phyloP scores from a whole-genome alignment of 2,329 filamentous ascomycete genomes.

The Triangularia verruculosa region DNA sequence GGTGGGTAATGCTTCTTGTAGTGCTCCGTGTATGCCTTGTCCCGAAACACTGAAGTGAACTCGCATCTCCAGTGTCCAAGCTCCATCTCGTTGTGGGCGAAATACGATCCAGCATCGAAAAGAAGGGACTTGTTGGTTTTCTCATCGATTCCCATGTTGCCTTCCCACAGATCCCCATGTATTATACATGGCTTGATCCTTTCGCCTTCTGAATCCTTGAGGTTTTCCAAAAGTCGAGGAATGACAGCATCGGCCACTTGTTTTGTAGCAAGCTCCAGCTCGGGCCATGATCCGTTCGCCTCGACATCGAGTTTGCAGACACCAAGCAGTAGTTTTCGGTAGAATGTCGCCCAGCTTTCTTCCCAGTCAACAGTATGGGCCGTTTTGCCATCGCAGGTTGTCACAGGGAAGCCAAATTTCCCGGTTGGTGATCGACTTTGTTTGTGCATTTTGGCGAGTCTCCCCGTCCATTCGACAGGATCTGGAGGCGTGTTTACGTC shows the following conservation, averaged over 20 bases:
- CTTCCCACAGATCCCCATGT: slow-evolving; percentile 43
- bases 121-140: slow-evolving; percentile 33
- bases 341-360: slow-evolving; percentile 30
- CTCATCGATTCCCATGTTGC: slow-evolving; percentile 36
- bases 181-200: slow-evolving; percentile 33
- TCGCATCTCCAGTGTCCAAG: slow-evolving; percentile 31
- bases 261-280: slow-evolving; percentile 22
- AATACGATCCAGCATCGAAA: slow-evolving; percentile 39
- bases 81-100: slow-evolving; percentile 42
- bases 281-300: slow-evolving; percentile 26
- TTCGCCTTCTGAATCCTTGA: slow-evolving; percentile 27
- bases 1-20: slow-evolving; percentile 15
- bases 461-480: slow-evolving; percentile 18
- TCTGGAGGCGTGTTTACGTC: slow-evolving; percentile 21
- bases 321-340: slow-evolving; percentile 23
- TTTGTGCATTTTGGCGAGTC: slow-evolving; percentile 26
- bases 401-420: slow-evolving; percentile 38
- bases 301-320: slow-evolving; percentile 25
- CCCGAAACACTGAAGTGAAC: slow-evolving; percentile 10
- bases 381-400: slow-evolving; percentile 35
- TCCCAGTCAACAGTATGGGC: slow-evolving; percentile 35
- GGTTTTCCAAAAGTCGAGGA: slow-evolving; percentile 29
- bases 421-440: slow-evolving; percentile 27
- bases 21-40: slow-evolving; percentile 6
- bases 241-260: slow-evolving; percentile 31